Percentiles rank a stretch among this genome's conserved stretches.
Conservation (phyloP, 306 rosid species). For the Sindora glabra region DNA sequence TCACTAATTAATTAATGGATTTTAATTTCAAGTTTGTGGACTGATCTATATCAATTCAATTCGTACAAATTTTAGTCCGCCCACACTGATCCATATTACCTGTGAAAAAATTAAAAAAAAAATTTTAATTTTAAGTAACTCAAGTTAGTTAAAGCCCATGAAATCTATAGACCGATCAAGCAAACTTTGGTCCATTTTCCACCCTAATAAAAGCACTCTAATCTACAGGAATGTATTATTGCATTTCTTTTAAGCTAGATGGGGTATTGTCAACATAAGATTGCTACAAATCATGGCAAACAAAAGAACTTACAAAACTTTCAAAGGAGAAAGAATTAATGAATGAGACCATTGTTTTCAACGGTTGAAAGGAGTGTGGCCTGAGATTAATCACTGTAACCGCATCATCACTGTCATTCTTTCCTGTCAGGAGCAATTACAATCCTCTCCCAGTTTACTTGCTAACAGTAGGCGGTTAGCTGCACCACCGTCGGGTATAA, state of each 20-base stretch:
- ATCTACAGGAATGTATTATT: neutral
- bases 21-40: no score
- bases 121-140: no score
- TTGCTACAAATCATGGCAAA: neutral
- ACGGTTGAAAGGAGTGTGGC: no score
- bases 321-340: slow-evolving; percentile 3
- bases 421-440: neutral
- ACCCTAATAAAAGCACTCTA: neutral
- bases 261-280: slow-evolving; percentile 5
- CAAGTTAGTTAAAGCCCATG: no score
- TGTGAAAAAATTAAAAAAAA: no score
- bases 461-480: neutral
- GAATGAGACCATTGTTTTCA: slow-evolving; percentile 13
- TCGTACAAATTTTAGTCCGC: no score
- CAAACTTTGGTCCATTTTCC: no score
- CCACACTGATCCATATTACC: no score
- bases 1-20: no score
- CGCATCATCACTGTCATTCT: neutral
- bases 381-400: neutral
- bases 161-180: no score
- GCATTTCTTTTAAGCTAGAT: neutral
- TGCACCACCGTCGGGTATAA: slow-evolving; percentile 5
- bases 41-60: no score
- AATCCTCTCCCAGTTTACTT: neutral
- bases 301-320: neutral